These are phyloP conservation scores for Nicotiana undulata DNA, from an alignment of 257 asterid genomes.

Conservation along the genomic window DNA sequence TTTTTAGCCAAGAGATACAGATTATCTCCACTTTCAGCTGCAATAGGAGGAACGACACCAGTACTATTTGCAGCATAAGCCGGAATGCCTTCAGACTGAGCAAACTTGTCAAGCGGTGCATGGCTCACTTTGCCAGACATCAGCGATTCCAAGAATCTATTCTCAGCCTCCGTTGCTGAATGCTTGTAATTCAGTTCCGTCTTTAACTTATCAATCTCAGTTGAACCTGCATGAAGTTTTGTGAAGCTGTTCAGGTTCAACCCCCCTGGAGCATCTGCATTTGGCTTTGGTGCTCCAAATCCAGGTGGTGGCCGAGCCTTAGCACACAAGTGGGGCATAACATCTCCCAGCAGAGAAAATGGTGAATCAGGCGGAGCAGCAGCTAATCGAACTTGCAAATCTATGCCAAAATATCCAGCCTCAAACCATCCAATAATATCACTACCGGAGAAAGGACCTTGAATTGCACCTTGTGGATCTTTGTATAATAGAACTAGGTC, in stretches of 20 bases:
- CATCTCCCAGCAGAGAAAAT: constrained; percentile 78
- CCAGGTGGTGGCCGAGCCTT: constrained; percentile 98
- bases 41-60: constrained; percentile 36
- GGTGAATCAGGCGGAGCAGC: constrained; percentile 63
- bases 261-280: constrained; percentile 46
- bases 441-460: constrained; percentile 91
- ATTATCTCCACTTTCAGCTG: constrained; percentile 47
- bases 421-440: constrained; percentile 97
- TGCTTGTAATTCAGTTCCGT: constrained; percentile 47
- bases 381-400: constrained; percentile 81
- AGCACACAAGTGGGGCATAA: constrained; percentile 95
- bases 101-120: constrained; percentile 46
- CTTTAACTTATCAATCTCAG: constrained; percentile 45
- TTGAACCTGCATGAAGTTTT: constrained; percentile 36
- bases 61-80: constrained; percentile 48
- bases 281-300: constrained; percentile 69
- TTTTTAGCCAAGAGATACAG: constrained; percentile 51
- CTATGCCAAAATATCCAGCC: constrained; percentile 94
- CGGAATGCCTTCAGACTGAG: constrained; percentile 71
- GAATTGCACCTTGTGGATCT: constrained; percentile 89
- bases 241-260: constrained; percentile 36
- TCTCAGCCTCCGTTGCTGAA: constrained; percentile 64
- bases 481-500: constrained; percentile 72
- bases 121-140: constrained; percentile 58
- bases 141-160: constrained; percentile 77